Base-by-base conservation (phyloP, 208 protist genomes). In the Trypanosoma melophagium region DNA sequence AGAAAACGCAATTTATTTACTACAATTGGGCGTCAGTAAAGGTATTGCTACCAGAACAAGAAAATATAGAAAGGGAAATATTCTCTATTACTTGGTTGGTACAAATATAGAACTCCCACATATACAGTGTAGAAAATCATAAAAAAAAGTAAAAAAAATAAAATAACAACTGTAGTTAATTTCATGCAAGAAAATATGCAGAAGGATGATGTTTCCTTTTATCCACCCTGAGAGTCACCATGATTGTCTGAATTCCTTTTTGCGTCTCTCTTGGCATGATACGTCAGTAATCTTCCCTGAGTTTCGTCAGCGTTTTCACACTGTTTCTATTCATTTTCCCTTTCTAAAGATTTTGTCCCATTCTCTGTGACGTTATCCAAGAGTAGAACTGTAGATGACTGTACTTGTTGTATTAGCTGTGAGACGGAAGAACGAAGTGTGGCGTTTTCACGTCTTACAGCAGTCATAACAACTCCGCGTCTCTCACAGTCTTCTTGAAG, bases 401-500 rank as follows among this genome's bases (percentile, higher is more conserved):
- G 40, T 28, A 75, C 53, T 1, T 75, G 69, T 10, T 52, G 17
- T 28, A 75, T 49, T n/a, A 75, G 69, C 31, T 49, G 51, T 13
- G 69, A 68, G 16, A 75, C 62, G 3, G 62, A 63, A 9, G 47
- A 42, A 13, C 69, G 52, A 28, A 75, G 69, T 22, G 69, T 61
- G n/a, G 58, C 42, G 44, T 75, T 75, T 62, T 75, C 69, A 22
- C 60, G 58, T 21, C 49, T 61, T 8, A 68, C 0, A 14, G 61
- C 52, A 7, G 44, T 21, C 7, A 69, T 31, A 21, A 69, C 14
- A 57, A 57, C 9, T 25, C 56, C 62, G 1, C 62, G 69, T 19
- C 62, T 51, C 16, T 68, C 61, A 50, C 53, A 52, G 35, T 75
- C 69, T 42, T 68, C 62, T 38, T 69, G 69, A 5, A 75, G 61